Percentiles rank a stretch among this genome's conserved stretches.
phyloP scores from a whole-genome alignment of 2,329 filamentous ascomycete genomes.

The Phaeosphaeria sp. region DNA sequence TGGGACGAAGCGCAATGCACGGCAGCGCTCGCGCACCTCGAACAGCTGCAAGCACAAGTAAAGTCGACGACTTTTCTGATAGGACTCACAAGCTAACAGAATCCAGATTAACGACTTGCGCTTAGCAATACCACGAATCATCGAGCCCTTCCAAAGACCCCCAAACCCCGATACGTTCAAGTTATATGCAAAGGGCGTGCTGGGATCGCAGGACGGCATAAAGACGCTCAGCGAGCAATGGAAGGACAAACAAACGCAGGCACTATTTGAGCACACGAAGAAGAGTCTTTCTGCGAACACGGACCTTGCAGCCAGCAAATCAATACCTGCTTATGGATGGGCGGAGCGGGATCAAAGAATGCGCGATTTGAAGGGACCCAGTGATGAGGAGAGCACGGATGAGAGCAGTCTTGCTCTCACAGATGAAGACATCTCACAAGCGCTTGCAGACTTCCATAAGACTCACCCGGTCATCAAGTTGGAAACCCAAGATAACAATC shows the following conservation, averaged over 20 bases:
- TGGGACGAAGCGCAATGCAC: slow-evolving; percentile 52
- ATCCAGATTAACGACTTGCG: slow-evolving; percentile 52
- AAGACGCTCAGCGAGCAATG: slow-evolving; percentile 48
- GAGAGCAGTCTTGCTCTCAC: slow-evolving; percentile 16
- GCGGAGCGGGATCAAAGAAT: slow-evolving; percentile 34
- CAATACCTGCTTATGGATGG: slow-evolving; percentile 50
- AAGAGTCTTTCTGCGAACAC: slow-evolving; percentile 46
- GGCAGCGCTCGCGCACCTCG: slow-evolving; percentile 53
- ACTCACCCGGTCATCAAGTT: slow-evolving; percentile 37
- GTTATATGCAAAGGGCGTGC: slow-evolving; percentile 47
- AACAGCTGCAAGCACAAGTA: slow-evolving; percentile 54
- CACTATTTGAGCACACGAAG: slow-evolving; percentile 41
- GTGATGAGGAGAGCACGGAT: slow-evolving; percentile 13
- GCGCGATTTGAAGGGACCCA: slow-evolving; percentile 18
- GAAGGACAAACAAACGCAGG: slow-evolving; percentile 46
- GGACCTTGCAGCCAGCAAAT: slow-evolving; percentile 46
- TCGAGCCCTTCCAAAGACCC: slow-evolving; percentile 47
- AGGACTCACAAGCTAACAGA: slow-evolving; percentile 6
- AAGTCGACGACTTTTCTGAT: neutral
- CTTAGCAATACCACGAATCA: slow-evolving; percentile 51
- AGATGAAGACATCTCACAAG: slow-evolving; percentile 27
- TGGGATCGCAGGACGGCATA: slow-evolving; percentile 45
- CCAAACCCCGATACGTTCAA: slow-evolving; percentile 45
- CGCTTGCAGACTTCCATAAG: slow-evolving; percentile 34
- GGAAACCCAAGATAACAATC: slow-evolving; percentile 31